These are phyloP conservation scores for Aspergillus ostianus DNA, from an alignment of 495 filamentous ascomycete genomes.

Conservation along the genomic window DNA sequence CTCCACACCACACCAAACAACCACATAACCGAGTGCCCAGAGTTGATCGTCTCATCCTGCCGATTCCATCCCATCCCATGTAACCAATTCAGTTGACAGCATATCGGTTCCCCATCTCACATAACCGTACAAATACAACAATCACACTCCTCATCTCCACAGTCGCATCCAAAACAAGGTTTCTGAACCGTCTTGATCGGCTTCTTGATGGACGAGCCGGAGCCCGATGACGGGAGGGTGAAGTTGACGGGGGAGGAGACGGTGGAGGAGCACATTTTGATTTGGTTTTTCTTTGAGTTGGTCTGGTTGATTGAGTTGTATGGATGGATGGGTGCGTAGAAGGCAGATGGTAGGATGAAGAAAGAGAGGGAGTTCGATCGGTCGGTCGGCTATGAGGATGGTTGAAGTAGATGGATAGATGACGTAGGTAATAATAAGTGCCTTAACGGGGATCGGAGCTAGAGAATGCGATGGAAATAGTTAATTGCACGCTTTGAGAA, in stretches of 20 bases:
- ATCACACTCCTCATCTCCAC: conserved; percentile 45
- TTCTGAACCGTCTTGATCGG: conserved; percentile 44
- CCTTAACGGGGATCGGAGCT: no score
- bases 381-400: no score
- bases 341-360: no score
- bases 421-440: no score
- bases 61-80: not conserved
- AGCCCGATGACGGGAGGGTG: conserved; percentile 12
- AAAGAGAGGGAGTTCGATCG: no score
- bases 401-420: not conserved
- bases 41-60: no score
- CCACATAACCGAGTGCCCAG: no score
- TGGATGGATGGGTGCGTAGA: no score
- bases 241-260: conserved; percentile 7
- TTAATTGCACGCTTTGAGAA: no score
- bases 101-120: conserved; percentile 21
- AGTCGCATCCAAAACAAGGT: conserved; percentile 47
- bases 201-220: conserved; percentile 33
- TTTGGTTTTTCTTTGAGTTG: not conserved
- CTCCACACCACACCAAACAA: no score
- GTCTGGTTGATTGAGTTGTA: no score
- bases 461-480: no score
- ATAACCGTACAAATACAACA: conserved; percentile 47
- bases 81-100: not conserved
- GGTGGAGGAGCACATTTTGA: conserved; percentile 5